Evolutionary conservation across 2,329 filamentous ascomycete species (phyloP).

Genomic region (Colletotrichum shisoi): DNA sequence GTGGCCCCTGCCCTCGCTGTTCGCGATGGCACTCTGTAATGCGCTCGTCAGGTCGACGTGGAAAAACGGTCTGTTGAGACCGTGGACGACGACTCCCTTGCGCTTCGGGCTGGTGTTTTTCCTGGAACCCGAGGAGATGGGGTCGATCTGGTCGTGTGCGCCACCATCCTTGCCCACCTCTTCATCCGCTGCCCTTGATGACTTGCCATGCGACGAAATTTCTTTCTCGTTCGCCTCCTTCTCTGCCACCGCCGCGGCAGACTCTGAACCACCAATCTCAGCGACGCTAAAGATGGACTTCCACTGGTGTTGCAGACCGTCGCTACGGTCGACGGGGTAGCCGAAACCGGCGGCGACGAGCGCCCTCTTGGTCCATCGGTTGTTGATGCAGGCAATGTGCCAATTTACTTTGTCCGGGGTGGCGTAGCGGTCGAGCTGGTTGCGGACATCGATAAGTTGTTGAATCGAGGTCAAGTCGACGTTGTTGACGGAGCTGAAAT

Average conservation of each 20-base stretch:
- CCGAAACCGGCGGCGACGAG: conserved; percentile 89
- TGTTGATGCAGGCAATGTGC: conserved; percentile 94
- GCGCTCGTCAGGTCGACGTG: conserved; percentile 92
- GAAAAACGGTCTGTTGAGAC: conserved; percentile 90
- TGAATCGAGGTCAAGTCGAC: conserved; percentile 93
- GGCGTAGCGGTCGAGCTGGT: conserved; percentile 88
- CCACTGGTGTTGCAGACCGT: conserved; percentile 72
- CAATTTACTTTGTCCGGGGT: conserved; percentile 85
- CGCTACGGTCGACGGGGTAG: conserved; percentile 66
- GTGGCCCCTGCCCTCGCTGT: conserved; percentile 67
- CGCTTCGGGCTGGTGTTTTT: conserved; percentile 51
- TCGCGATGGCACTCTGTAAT: conserved; percentile 84
- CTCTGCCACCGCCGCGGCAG: conserved; percentile 74
- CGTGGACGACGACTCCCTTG: conserved; percentile 74
- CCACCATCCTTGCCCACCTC: conserved; percentile 50
- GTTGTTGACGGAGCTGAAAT: conserved; percentile 93
- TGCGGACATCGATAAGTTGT: conserved; percentile 90
- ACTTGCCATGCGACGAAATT: conserved; percentile 24
- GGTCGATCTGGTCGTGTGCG: conserved; percentile 46
- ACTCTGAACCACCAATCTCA: conserved; percentile 76
- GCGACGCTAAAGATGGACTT: conserved; percentile 95
- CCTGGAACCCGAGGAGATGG: conserved; percentile 40
- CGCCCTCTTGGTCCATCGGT: conserved; percentile 92
- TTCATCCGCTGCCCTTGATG: conserved; percentile 44
- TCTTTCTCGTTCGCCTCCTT: conserved; percentile 62